A percentile compares a stretch with the other conserved stretches of the same genome.
Conservation (phyloP, 2,329 filamentous ascomycete genomes). For the Cyphellophora attinorum region DNA sequence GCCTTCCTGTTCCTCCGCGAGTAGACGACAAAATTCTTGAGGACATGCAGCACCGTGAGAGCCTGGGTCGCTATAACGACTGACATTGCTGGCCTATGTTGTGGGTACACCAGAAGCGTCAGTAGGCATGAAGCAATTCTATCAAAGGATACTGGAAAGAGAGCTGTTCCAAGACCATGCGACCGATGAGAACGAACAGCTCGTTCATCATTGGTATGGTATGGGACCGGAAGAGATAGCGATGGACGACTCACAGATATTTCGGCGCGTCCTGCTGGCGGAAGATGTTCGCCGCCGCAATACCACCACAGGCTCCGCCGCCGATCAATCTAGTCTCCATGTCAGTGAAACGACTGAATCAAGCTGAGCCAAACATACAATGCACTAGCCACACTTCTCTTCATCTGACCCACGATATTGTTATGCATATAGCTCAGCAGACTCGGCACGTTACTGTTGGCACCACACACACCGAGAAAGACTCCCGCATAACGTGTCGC, state of each 20-base stretch:
- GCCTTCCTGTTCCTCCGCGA: constrained; percentile 41
- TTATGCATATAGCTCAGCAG: constrained; percentile 73
- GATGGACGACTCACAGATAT: constrained; percentile 16
- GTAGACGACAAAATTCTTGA: constrained; percentile 44
- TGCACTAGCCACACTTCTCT: constrained; percentile 1
- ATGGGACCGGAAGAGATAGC: too few relatives aligned
- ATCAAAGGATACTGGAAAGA: too few relatives aligned
- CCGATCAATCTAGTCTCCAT: too few relatives aligned
- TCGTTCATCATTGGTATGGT: too few relatives aligned
- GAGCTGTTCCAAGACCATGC: too few relatives aligned
- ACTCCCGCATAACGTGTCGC: constrained; percentile 60
- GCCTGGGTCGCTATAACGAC: constrained; percentile 45
- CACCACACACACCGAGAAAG: constrained; percentile 63
- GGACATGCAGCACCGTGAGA: constrained; percentile 46
- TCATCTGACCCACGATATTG: constrained; percentile 48
- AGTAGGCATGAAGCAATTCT: too few relatives aligned
- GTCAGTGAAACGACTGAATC: too few relatives aligned
- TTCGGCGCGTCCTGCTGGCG: constrained; percentile 31
- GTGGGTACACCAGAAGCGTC: too few relatives aligned
- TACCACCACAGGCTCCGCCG: constrained; percentile 48
- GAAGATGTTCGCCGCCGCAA: constrained; percentile 64
- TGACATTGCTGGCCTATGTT: constrained; percentile 29
- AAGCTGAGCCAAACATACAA: too few relatives aligned
- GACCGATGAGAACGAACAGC: too few relatives aligned
- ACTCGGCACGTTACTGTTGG: constrained; percentile 65